Evolutionary conservation across 345 rosid species (phyloP), one percentile per base, ranked within the genome.

Genomic region (Dipteronia dyeriana): DNA sequence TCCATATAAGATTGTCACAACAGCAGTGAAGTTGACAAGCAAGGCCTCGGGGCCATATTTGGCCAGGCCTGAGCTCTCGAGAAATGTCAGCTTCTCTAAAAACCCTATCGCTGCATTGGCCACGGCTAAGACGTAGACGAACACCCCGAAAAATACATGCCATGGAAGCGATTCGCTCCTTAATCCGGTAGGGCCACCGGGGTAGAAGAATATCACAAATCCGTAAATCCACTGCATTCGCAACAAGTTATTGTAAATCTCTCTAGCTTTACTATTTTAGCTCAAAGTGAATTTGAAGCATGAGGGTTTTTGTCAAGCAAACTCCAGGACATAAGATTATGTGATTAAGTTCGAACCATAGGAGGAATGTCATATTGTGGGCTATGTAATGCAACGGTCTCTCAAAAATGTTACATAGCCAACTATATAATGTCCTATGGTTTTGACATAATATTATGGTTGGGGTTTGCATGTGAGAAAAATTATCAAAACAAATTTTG

Each of bases 21-120:
- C 77, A 9, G 98, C 99, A 2, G 91, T 91, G 89, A 97, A 94
- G 86, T 97, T 97, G 43, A 91, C 90, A 45, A 92, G 94, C 79
- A 84, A 81, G 9, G 99, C 99, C 84, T 97, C 99, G 0, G 97
- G 4, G 1, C 98, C 94, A 29, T 86, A 92, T 79, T 91, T 97
- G 7, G 85, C 91, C 13, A 97, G 78, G 2, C 95, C 94, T 14
- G 92, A 80, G 79, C 7, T 87, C 90, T 97, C 96, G 3, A 97
- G 84, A 87, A 97, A 92, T 2, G 98, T 94, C 9, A 97, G 88
- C 89, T 97, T 94, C 83, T 97, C 99, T 74, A 92, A 79, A 73
- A 87, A 88, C 67, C 98, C 99, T 12, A 97, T 45, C 3, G 88
- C 70, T 0, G 97, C 97, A 56, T 86, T 97, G 62, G 81, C 89